Evolutionary conservation across 2,329 filamentous ascomycete genomes (phyloP), one percentile per base, ranked within the genome.

Genomic region (Beauveria caledonica): DNA sequence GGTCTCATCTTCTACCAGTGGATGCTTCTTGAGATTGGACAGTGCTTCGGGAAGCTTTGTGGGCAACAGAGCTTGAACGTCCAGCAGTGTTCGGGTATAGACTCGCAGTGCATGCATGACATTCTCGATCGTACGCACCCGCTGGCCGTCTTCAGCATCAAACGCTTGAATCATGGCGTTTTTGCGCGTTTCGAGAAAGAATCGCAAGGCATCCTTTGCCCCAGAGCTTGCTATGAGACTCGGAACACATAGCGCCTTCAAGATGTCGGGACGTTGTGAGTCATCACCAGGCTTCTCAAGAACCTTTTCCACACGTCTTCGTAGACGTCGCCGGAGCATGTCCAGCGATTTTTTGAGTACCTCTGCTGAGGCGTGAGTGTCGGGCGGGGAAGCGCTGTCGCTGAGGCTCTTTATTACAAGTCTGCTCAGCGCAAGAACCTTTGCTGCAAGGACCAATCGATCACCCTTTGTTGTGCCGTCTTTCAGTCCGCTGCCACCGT

Each of bases 161-260:
- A 93, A 80, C 11, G 84, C 80, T 44, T 80, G 74, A 0, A 81
- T 78, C 67, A 96, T 86, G 33, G 86, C 86, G 61, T 88, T 83
- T 45, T 83, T 81, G 49, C 93, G 81, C 8, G 92, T 82, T 56
- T 86, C 81, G 54, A 95, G 80, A 67, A 97, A 93, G 72, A 94
- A 86, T 8, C 84, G 79, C 58, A 97, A 73, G 0, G 90, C 88
- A 69, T 96, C 92, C 61, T 83, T 86, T 0, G 90, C 86, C 0
- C 91, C 89, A 0, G 88, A 91, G 67, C 85, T 95, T 3, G 88
- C 92, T 1, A 86, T 85, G 55, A 97, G 78, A 63, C 90, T 92
- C 70, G 92, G 92, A 0, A 92, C 92, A 60, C 86, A 89, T 65
- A 97, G 79, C 0, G 87, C 86, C 66, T 90, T 87, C 13, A 93